Evolutionary conservation across 768 basidiomycete species (phyloP), one percentile per base, ranked within the genome.

Genomic region (Serendipita vermifera): DNA sequence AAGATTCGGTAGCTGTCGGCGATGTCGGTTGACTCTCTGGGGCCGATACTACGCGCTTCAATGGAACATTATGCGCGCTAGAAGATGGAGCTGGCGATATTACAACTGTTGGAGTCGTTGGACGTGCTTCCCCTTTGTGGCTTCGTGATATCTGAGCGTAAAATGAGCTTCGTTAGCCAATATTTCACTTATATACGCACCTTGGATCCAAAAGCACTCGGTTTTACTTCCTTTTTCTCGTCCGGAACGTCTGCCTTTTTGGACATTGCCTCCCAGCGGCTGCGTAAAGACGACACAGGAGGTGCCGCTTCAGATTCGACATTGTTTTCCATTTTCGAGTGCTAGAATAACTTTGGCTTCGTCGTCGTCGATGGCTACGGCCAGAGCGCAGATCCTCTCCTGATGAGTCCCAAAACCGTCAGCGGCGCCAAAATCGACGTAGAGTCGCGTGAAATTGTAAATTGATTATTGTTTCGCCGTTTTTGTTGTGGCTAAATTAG

Each of bases 191-290:
- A 36, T 36, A n/a, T 9, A 36, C 35, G n/a, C n/a, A 36, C 35
- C 9, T 9, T 36, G 9, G 9, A 9, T 36, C 35, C 35, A 9
- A n/a, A n/a, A n/a, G n/a, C 35, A 36, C n/a, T 36, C n/a, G 35
- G 35, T n/a, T 36, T 9, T n/a, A 9, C n/a, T 9, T 9, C 9
- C 9, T 36, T n/a, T 36, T n/a, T n/a, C 9, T 36, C n/a, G 9
- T 9, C 35, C n/a, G 35, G 9, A 36, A 9, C n/a, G 11, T 11
- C 41, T 11, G 13, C 24, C 13, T 24, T 24, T 43, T 43, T 43
- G 3, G 83, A 81, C 24, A 85, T 69, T 61, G 80, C 76, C 64
- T 88, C 85, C 63, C 87, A 88, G 63, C 72, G 77, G 29, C 82
- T 84, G 40, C 77, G 77, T 15, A 88, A 72, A 58, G 75, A 84